phyloP scores from a whole-genome alignment of 1,284 basidiomycete genomes.

The Amylostereum areolatum region DNA sequence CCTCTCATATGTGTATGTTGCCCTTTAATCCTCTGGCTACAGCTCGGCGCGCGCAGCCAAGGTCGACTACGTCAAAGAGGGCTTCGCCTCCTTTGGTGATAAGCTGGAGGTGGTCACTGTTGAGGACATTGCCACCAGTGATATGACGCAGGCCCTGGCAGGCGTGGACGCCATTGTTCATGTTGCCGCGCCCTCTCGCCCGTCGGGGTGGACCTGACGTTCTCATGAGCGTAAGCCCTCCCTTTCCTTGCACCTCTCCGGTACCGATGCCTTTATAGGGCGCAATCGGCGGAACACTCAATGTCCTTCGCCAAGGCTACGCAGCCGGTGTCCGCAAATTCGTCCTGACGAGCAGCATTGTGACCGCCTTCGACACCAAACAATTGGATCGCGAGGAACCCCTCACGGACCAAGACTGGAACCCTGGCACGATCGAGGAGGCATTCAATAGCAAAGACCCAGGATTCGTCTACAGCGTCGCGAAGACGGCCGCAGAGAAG shows the following conservation, averaged over 20 bases:
- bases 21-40: neutral
- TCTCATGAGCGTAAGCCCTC: neutral
- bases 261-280: constrained; percentile 8
- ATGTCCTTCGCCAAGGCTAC: constrained; percentile 22
- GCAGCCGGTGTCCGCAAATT: constrained; percentile 23
- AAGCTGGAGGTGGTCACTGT: constrained; percentile 16
- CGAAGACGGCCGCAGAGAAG: constrained; percentile 18
- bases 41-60: constrained; percentile 14
- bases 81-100: constrained; percentile 7
- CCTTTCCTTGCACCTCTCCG: no score
- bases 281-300: constrained; percentile 21
- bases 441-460: constrained; percentile 6
- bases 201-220: neutral
- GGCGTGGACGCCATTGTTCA: constrained; percentile 14
- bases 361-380: constrained; percentile 6
- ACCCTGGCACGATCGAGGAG: constrained; percentile 11
- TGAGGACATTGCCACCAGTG: constrained; percentile 13
- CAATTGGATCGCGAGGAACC: neutral
- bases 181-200: constrained; percentile 14
- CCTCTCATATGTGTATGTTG: neutral
- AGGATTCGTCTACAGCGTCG: constrained; percentile 10
- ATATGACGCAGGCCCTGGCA: constrained; percentile 12
- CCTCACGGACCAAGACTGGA: constrained; percentile 15
- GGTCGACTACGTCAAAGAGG: constrained; percentile 7
- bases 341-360: constrained; percentile 18